phyloP scores from a whole-genome alignment of 2,329 filamentous ascomycete genomes.

The Domatiomyces globalis region DNA sequence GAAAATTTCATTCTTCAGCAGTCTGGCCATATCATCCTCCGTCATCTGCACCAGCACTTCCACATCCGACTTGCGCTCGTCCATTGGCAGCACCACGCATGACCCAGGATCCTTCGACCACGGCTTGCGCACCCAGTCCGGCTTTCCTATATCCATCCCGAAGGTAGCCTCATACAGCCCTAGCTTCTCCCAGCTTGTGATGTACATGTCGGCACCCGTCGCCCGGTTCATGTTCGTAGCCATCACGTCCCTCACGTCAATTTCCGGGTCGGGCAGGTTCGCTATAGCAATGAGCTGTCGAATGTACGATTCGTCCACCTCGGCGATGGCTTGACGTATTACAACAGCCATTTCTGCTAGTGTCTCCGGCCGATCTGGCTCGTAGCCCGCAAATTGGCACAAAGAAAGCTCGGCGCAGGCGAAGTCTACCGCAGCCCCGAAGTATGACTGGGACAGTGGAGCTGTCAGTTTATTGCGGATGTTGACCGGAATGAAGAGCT shows the following conservation, averaged over 20 bases:
- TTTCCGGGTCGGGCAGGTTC: conserved; percentile 7
- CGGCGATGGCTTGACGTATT: conserved; percentile 23
- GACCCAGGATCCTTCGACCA: conserved; percentile 19
- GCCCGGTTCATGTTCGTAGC: conserved; percentile 17
- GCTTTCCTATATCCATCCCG: conserved; percentile 15
- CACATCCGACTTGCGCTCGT: conserved; percentile 10
- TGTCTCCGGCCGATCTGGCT: conserved; percentile 6
- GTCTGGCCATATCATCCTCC: conserved; percentile 13
- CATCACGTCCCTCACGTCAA: conserved; percentile 15
- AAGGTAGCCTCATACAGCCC: conserved; percentile 13
- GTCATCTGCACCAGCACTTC: conserved; percentile 19
- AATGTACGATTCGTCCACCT: conserved; percentile 22
- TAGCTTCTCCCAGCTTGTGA: conserved; percentile 17
- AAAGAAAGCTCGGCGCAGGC: conserved; percentile 19
- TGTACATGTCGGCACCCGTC: conserved; percentile 18
- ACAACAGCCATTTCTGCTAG: conserved; percentile 24
- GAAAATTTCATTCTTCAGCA: conserved; percentile 13
- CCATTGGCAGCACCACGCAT: conserved; percentile 16
- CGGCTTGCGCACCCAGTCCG: conserved; percentile 18
- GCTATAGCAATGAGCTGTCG: conserved; percentile 16
- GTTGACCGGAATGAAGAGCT: conserved; percentile 28
- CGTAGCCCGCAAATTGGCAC: conserved; percentile 18
- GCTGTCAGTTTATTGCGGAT: conserved; percentile 25
- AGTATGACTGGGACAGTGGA: conserved; percentile 23
- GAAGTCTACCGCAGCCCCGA: conserved; percentile 30